phyloP scores from a whole-genome alignment of 306 rosid species.

The Castanea mollissima region DNA sequence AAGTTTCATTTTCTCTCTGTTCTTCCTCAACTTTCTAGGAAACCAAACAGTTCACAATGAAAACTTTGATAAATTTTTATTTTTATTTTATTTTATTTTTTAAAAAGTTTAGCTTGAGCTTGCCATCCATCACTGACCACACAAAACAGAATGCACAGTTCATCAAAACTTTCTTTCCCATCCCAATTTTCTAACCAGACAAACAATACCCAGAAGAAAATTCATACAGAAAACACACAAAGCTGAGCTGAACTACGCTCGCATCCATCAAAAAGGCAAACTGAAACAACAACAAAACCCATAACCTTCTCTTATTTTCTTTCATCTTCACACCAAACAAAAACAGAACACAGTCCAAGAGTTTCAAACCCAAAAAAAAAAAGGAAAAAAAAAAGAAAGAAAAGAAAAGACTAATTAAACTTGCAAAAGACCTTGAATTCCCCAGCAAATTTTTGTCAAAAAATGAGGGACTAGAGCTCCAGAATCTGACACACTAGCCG shows the following conservation, averaged over 20 bases:
- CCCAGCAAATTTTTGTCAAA: slow-evolving; percentile 8
- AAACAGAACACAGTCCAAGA: slow-evolving; percentile 1
- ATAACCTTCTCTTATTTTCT: slow-evolving; percentile 4
- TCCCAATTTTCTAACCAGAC: slow-evolving; percentile 23
- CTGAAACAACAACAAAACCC: not conserved
- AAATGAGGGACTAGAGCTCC: slow-evolving; percentile 26
- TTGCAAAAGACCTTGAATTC: slow-evolving; percentile 43
- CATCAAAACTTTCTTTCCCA: not conserved
- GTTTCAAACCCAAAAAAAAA: not conserved
- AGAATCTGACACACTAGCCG: slow-evolving; percentile 27
- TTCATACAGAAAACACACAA: not conserved
- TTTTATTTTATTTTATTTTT: too few relatives aligned
- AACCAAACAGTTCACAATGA: not conserved
- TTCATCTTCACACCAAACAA: not conserved
- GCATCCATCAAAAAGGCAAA: not conserved
- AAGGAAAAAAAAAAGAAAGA: not conserved
- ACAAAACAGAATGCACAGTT: not conserved
- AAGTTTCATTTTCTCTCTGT: not conserved
- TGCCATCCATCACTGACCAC: slow-evolving; percentile 1
- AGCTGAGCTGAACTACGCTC: slow-evolving; percentile 5
- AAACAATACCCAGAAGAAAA: slow-evolving; percentile 20
- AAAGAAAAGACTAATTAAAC: not conserved
- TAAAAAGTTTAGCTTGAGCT: not conserved
- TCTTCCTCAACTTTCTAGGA: not conserved
- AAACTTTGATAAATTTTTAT: not conserved